phyloP scores from a whole-genome alignment of 2,329 filamentous ascomycete genomes.

The Cytospora leucostoma region DNA sequence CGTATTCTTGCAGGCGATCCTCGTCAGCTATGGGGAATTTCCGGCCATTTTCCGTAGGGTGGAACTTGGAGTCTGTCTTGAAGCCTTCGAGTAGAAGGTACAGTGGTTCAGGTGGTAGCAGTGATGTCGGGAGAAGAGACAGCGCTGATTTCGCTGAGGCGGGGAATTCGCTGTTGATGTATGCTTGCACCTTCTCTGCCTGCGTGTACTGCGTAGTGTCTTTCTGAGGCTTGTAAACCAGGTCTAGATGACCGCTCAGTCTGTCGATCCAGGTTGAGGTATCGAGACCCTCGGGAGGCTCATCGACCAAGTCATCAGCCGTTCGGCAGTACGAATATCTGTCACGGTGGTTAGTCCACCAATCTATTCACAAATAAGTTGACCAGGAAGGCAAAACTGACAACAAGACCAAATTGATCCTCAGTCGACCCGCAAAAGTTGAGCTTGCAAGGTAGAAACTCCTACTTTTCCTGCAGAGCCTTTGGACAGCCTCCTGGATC shows the following conservation, averaged over 20 bases:
- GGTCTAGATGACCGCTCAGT: slow-evolving; percentile 57
- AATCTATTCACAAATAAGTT: fast-evolving
- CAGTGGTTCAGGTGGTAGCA: slow-evolving; percentile 60
- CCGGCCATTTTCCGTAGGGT: slow-evolving; percentile 4
- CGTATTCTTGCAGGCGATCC: slow-evolving; percentile 62
- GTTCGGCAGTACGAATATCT: slow-evolving; percentile 74
- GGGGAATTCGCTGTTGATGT: slow-evolving; percentile 54
- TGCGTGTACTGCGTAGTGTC: slow-evolving; percentile 31
- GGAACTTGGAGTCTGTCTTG: slow-evolving; percentile 65
- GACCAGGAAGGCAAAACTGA: too few relatives aligned
- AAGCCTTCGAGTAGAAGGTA: slow-evolving; percentile 69
- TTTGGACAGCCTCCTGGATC: slow-evolving; percentile 58
- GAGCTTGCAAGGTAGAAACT: slow-evolving; percentile 75
- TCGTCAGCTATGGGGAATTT: slow-evolving; percentile 61
- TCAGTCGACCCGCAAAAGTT: slow-evolving; percentile 66
- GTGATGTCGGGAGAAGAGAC: slow-evolving; percentile 57
- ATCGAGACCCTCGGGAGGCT: slow-evolving; percentile 54
- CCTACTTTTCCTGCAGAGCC: slow-evolving; percentile 65
- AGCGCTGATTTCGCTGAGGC: slow-evolving; percentile 54
- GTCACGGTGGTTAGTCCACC: slow-evolving; percentile 22
- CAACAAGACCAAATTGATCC: slow-evolving; percentile 68
- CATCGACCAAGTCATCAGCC: slow-evolving; percentile 72
- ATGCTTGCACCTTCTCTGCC: slow-evolving; percentile 31
- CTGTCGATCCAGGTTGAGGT: slow-evolving; percentile 60
- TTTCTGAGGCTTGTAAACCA: slow-evolving; percentile 46